Evolutionary conservation across 441 rosid species (phyloP), one percentile per base, ranked within the genome.

Genomic region (Adansonia grandidieri): DNA sequence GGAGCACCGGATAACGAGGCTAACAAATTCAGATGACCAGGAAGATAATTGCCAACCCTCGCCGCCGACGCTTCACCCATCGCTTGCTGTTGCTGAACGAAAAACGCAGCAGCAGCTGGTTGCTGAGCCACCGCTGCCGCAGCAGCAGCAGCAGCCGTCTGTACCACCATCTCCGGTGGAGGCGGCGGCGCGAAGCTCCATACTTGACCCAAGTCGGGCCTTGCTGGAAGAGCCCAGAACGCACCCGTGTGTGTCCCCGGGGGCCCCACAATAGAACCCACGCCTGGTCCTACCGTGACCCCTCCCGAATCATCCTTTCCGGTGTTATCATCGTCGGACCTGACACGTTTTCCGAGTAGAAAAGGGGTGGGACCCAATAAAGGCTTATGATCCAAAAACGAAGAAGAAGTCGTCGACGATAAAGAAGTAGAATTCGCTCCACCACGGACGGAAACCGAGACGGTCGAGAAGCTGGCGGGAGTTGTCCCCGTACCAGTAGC

Each of bases 31-130:
- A 95, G 87, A 86, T 95, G 97, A 8, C 98, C 97, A 0, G 98
- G 98, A 48, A 93, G 91, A 86, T 95, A 95, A 81, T 93, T 93
- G 37, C 97, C 98, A 1, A 93, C 90, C 77, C 98, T 86, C 3
- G 99, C 98, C 4, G 98, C 98, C 37, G 98, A 95, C 42, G 98
- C 98, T 84, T 95, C 98, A 48, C 98, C 98, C 82, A 91, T 89
- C 1, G 94, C 91, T 45, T 87, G 92, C 77, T 94, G 98, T 47
- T 94, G 97, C 61, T 87, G 94, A 44, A 88, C 79, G 60, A 95
- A 93, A 9, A 93, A 82, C 9, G 93, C 88, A 4, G 93, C 84
- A 5, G 93, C 87, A 4, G 92, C 78, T 19, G 89, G 82, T 71
- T 88, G 92, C 80, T 89, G 92, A 62, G 85, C 53, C 80, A 84